phyloP scores from a whole-genome alignment of 2,329 filamentous ascomycete genomes.

The Cordyceps farinosa region DNA sequence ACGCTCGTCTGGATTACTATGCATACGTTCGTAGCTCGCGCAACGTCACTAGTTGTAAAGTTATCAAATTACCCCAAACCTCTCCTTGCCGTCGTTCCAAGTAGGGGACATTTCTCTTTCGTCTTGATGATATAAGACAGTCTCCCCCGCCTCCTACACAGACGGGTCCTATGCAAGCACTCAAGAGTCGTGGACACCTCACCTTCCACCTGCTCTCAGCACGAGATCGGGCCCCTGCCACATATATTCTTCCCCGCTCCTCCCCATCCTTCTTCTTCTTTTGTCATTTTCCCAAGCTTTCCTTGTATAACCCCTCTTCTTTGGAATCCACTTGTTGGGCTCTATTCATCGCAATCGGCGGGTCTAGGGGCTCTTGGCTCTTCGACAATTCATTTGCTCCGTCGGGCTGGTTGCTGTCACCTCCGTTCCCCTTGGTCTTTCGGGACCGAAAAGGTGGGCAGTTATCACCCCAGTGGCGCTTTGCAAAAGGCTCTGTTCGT shows the following conservation, averaged over 20 bases:
- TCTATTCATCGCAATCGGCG: slow-evolving; percentile 3
- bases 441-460: slow-evolving; percentile 11
- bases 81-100: neutral
- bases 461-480: slow-evolving; percentile 10
- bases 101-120: neutral
- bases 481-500: slow-evolving; percentile 6
- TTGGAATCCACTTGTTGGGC: neutral
- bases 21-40: neutral
- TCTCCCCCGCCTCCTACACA: slow-evolving; percentile 1
- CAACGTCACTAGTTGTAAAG: neutral
- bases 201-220: neutral
- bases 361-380: slow-evolving; percentile 6
- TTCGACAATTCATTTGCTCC: neutral
- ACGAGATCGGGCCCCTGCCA: slow-evolving; percentile 7
- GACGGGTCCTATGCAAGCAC: neutral
- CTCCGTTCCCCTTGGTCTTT: neutral
- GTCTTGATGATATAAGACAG: slow-evolving; percentile 6
- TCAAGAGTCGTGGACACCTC: neutral
- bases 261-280: neutral
- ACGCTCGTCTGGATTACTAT: neutral
- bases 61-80: neutral
- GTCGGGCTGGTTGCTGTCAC: neutral
- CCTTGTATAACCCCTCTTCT: slow-evolving; percentile 2
- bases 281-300: neutral
- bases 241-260: neutral